These are phyloP conservation scores for Psilocybe azurescens DNA, from an alignment of 768 basidiomycete species.

Conservation along the genomic window DNA sequence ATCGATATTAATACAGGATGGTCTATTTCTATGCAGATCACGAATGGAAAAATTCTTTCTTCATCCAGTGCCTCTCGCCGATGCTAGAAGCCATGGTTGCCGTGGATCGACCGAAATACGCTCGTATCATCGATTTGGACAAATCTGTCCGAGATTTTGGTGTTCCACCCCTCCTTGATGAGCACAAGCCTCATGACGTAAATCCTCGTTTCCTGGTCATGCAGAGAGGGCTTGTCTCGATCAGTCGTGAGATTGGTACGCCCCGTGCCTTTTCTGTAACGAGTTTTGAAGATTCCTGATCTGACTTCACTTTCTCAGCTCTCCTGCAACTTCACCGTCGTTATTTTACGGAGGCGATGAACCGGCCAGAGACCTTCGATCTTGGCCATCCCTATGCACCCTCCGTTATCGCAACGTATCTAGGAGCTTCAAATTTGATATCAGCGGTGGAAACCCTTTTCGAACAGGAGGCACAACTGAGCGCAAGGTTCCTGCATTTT, in stretches of 20 bases:
- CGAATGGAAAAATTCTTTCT: constrained; percentile 74
- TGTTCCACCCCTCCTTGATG: constrained; percentile 55
- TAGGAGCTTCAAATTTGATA: constrained; percentile 62
- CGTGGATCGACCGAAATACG: constrained; percentile 56
- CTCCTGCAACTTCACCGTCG: constrained; percentile 71
- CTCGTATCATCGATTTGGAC: constrained; percentile 58
- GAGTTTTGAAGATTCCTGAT: constrained; percentile 4
- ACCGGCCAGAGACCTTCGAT: constrained; percentile 54
- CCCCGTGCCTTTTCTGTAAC: constrained; percentile 7
- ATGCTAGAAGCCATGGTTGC: constrained; percentile 63
- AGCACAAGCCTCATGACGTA: constrained; percentile 40
- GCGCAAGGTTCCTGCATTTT: constrained; percentile 69
- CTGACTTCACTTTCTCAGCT: constrained; percentile 39
- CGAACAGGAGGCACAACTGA: constrained; percentile 62
- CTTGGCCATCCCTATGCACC: constrained; percentile 68
- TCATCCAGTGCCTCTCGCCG: constrained; percentile 64
- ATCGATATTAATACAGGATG: background rate
- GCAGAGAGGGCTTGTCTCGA: constrained; percentile 66
- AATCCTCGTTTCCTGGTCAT: constrained; percentile 60
- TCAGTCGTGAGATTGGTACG: constrained; percentile 68
- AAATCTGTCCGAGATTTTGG: constrained; percentile 57
- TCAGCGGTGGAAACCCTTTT: constrained; percentile 60
- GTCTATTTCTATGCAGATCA: constrained; percentile 50
- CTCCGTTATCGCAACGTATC: constrained; percentile 73
- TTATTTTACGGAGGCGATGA: constrained; percentile 72